Conservation (phyloP, 129 eudicot genomes). For the Artemisia annua region DNA sequence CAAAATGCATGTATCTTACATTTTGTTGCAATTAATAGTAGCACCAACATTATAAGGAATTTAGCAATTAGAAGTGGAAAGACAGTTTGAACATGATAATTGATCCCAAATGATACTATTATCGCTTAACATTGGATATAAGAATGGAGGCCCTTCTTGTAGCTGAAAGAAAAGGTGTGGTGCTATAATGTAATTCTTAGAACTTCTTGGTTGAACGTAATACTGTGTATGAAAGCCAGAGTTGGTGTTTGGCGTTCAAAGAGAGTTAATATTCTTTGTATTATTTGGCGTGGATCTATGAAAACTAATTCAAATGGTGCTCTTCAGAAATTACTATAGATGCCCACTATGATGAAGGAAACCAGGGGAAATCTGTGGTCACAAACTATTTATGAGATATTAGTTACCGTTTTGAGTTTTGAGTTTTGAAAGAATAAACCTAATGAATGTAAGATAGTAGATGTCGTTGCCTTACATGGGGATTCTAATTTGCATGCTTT, state of each 20-base stretch:
- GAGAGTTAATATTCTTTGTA: too few relatives aligned
- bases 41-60: too few relatives aligned
- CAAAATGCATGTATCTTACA: too few relatives aligned
- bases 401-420: neutral
- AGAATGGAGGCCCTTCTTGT: constrained; percentile 3
- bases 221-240: too few relatives aligned
- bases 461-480: constrained; percentile 10
- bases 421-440: neutral
- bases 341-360: neutral
- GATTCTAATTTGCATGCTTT: neutral
- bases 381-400: neutral
- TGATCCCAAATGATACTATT: neutral
- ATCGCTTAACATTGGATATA: constrained; percentile 9
- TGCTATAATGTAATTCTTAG: neutral
- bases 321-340: neutral
- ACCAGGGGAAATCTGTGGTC: constrained; percentile 3
- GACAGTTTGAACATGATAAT: neutral
- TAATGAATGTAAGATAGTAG: constrained; percentile 1
- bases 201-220: too few relatives aligned
- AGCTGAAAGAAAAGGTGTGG: neutral
- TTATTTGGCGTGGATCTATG: neutral
- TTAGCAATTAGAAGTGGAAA: too few relatives aligned
- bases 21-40: too few relatives aligned
- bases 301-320: neutral
- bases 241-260: too few relatives aligned